Evolutionary conservation across 2,329 filamentous ascomycete species (phyloP), one percentile per base, ranked within the genome.

Genomic region (Colletotrichum sp.): DNA sequence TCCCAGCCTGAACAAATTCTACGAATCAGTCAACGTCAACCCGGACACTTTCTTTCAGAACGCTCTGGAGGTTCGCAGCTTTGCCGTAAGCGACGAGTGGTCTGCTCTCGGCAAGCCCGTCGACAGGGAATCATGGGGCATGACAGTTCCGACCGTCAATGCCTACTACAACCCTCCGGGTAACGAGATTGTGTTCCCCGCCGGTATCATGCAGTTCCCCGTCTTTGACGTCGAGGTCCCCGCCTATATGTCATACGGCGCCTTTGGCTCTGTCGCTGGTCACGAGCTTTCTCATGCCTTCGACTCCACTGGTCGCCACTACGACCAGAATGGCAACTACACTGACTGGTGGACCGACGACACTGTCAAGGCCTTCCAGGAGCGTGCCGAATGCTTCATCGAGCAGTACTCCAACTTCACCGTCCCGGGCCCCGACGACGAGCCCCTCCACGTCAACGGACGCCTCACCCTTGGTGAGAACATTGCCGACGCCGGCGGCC

Each of bases 281-380:
- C 93, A 94, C 78, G 92, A 94, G 80, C 86, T 94, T 9, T 92
- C 90, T 5, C 93, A 94, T 76, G 92, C 90, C 15, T 94, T 94
- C 77, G 93, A 94, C 80, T 91, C 88, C 38, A 89, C 87, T 0
- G 92, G 92, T 11, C 87, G 91, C 21, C 88, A 91, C 76, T 93
- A 90, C 76, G 91, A 94, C 77, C 85, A 91, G 76, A 90, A 88
- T 55, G 92, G 91, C 27, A 92, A 91, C 78, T 90, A 89, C 78
- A 91, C 88, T 0, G 87, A 91, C 73, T 94, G 92, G 92, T 94
- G 92, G 92, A 89, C 90, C 18, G 84, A 91, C 11, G 79, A 83
- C 43, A 93, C 91, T 3, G 85, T 92, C 5, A 78, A 86, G 6
- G 89, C 85, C 2, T 94, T 93, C 79, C 81, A 88, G 67, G 82